Conservation (phyloP, 2,329 filamentous ascomycete genomes). For the Talaromyces verruculosus region DNA sequence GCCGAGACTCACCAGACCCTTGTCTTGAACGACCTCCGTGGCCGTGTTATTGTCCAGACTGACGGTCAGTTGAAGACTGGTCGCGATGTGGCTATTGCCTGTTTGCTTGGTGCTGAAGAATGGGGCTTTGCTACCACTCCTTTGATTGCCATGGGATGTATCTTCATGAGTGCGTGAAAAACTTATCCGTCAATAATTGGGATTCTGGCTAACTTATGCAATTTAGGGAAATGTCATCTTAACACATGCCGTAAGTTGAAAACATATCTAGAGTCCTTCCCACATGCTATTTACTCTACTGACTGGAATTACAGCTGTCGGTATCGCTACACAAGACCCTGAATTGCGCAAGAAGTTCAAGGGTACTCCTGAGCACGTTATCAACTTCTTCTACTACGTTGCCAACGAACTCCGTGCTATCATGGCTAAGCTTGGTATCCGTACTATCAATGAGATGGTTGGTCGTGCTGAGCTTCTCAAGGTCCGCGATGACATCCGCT, state of each 20-base stretch:
- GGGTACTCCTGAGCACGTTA: constrained; percentile 91
- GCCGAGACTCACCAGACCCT: constrained; percentile 96
- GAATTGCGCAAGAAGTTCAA: constrained; percentile 90
- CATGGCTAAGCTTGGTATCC: constrained; percentile 93
- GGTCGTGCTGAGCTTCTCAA: constrained; percentile 83
- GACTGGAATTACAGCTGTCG: constrained; percentile 52
- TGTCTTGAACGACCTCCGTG: constrained; percentile 91
- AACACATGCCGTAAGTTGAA: constrained; percentile 22
- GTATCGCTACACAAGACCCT: constrained; percentile 95
- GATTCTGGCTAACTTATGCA: background rate
- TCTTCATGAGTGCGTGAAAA: constrained; percentile 66
- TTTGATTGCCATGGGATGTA: constrained; percentile 93
- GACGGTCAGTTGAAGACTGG: constrained; percentile 93
- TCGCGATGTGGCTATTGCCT: constrained; percentile 90
- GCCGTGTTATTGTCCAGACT: constrained; percentile 92
- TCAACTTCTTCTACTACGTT: constrained; percentile 99
- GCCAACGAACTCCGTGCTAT: constrained; percentile 94
- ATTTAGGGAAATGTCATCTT: constrained; percentile 55
- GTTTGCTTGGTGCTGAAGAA: constrained; percentile 94
- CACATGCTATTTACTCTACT: background rate
- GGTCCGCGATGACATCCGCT: constrained; percentile 84
- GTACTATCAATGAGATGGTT: constrained; percentile 97
- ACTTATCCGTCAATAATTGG: no score
- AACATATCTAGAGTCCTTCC: background rate
- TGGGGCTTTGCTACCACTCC: constrained; percentile 96